Base-by-base conservation (phyloP, 2,329 filamentous ascomycete species). In the Fonsecaea monophora region DNA sequence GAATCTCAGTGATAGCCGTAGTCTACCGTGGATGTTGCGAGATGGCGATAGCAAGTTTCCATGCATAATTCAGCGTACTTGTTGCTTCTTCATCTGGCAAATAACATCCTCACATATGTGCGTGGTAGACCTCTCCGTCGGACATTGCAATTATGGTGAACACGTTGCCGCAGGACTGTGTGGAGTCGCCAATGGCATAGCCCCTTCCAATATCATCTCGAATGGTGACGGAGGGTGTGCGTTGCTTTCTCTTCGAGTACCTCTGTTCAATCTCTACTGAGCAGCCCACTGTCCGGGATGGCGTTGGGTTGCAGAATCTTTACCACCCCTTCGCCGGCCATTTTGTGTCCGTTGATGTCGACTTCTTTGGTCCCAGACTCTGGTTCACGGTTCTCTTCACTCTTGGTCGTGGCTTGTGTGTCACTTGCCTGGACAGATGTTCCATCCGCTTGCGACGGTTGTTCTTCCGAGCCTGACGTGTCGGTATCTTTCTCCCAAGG, bases 401-500 rank as follows among this genome's bases (percentile, higher is more conserved):
- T 60, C 9, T 8, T 35, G n/a, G 2, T 35, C 32, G 59, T 61
- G 59, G 34, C 40, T 25, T 60, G 40, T 15, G 18, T 30, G 40
- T 50, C 45, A 21, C 21, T 30, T n/a, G 30, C 57, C 32, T 30
- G 25, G 3, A 60, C 12, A 30, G 45, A 25, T 25, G 45, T 50
- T 25, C 7, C 21, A 13, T 50, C 45, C 12, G 4, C 45, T 30
- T 50, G 8, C 45, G 45, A 25, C 10, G 25, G 18, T 50, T 50
- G 45, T 25, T 25, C 30, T 37, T 32, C 34, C 21, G 59, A 9
- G 10, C n/a, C 3, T 1, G 48, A 32, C 35, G 21, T 35, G n/a
- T 57, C 62, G n/a, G 6, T 53, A 15, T 86, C 83, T 73, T 83
- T 91, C 80, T 97, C 94, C 94, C 94, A 97, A 0, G 94, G 94